phyloP scores from a whole-genome alignment of 306 rosid species.

The Lupinus albus region DNA sequence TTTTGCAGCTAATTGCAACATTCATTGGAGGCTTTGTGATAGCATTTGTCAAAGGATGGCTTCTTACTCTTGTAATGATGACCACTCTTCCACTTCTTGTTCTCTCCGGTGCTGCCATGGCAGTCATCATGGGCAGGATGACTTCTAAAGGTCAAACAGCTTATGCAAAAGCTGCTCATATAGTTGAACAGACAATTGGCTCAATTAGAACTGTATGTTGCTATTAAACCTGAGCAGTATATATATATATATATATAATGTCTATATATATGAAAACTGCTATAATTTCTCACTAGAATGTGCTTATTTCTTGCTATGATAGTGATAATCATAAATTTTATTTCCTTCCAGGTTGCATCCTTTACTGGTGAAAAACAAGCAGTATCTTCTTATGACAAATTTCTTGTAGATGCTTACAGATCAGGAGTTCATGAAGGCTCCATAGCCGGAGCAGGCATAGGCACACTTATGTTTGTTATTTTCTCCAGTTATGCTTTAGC shows the following conservation, averaged over 20 bases:
- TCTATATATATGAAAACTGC: slow-evolving; percentile 1
- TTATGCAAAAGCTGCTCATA: slow-evolving; percentile 76
- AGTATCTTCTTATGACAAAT: slow-evolving; percentile 54
- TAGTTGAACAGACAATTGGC: slow-evolving; percentile 88
- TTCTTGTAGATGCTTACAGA: slow-evolving; percentile 69
- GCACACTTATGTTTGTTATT: slow-evolving; percentile 57
- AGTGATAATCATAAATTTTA: slow-evolving; percentile 16
- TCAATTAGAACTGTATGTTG: slow-evolving; percentile 78
- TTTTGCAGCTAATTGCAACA: slow-evolving; percentile 65
- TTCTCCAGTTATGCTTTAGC: slow-evolving; percentile 72
- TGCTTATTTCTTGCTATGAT: slow-evolving; percentile 25
- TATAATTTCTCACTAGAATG: neutral
- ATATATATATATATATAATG: too few species aligned
- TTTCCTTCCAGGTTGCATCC: slow-evolving; percentile 70
- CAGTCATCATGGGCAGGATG: slow-evolving; percentile 55
- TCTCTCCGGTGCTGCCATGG: slow-evolving; percentile 64
- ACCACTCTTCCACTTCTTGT: slow-evolving; percentile 78
- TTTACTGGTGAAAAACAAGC: slow-evolving; percentile 89
- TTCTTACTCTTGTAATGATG: slow-evolving; percentile 75
- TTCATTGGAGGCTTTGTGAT: slow-evolving; percentile 69
- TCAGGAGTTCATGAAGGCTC: slow-evolving; percentile 73
- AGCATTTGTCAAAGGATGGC: slow-evolving; percentile 88
- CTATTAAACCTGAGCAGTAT: slow-evolving; percentile 4
- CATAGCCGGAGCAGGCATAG: slow-evolving; percentile 68
- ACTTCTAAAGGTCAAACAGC: slow-evolving; percentile 77